Base-by-base conservation (phyloP, 2,329 filamentous ascomycete genomes). In the Parafenestella ontariensis region DNA sequence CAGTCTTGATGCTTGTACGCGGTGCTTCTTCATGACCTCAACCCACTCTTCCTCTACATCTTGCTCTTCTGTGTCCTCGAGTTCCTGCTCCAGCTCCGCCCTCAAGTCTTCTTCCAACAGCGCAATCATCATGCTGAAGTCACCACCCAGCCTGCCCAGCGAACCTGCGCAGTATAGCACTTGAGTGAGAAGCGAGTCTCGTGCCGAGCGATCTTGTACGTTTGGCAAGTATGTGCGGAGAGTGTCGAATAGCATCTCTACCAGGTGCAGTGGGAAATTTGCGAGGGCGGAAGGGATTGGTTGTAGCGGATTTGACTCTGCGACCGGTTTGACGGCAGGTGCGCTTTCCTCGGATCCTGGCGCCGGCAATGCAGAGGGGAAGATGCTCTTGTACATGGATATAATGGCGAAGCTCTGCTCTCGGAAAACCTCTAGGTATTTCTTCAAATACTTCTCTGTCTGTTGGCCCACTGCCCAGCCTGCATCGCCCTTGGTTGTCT, bases 321-420 rank as follows among this genome's bases (percentile, higher is more conserved):
- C 28, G 9, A 49, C 46, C 3, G 64, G 65, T 40, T 66, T 64
- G 34, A 68, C 62, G n/a, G 69, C 53, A 2, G 65, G 65, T 18
- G 69, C 58, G n/a, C 37, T 45, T 10, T 73, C 67, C 9, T 67
- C 59, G 15, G 68, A 63, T 3, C 69, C 73, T 4, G 77, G 75
- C 0, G 70, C 67, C 7, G 80, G 79, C 3, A 82, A 60, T 4
- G 86, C 82, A 3, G 85, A 81, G 0, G 89, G 87, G 68, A 96
- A 96, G 49, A 98, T 92, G 68, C 89, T 95, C 68, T 89, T 91
- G 76, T 96, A 97, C 83, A 98, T 92, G 54, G 92, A 96, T 24
- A 98, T 87, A 56, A 98, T 96, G 39, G 89, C 90, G 74, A 99
- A 99, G 72, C 91, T 96, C 76, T 99, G 95, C 76, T 99, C 95